These are phyloP conservation scores for Neopestalotiopsis sp. DNA, from an alignment of 2,329 filamentous ascomycete species.

Conservation along the genomic window DNA sequence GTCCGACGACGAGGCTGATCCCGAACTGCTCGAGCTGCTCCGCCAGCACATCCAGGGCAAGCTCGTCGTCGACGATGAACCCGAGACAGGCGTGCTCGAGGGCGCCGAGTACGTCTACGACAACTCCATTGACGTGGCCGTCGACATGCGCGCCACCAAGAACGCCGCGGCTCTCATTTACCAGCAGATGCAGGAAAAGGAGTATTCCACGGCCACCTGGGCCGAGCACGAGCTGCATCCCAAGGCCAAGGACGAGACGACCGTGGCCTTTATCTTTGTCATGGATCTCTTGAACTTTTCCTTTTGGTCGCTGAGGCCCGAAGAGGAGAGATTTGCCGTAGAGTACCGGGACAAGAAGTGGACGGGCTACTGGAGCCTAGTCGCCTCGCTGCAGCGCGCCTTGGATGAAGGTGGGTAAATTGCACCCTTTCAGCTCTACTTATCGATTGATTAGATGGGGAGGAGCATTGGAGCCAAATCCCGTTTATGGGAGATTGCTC, in stretches of 20 bases:
- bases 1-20: constrained; percentile 92
- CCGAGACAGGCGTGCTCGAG: constrained; percentile 82
- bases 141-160: constrained; percentile 84
- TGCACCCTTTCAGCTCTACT: not conserved
- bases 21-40: constrained; percentile 84
- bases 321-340: constrained; percentile 79
- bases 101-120: constrained; percentile 87
- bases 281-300: constrained; percentile 98
- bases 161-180: constrained; percentile 81
- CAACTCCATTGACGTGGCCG: constrained; percentile 89
- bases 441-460: not conserved
- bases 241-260: constrained; percentile 76
- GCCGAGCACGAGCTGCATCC: constrained; percentile 89
- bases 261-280: constrained; percentile 91
- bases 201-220: constrained; percentile 87
- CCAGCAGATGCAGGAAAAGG: constrained; percentile 79
- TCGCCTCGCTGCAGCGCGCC: constrained; percentile 84
- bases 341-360: constrained; percentile 81
- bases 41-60: constrained; percentile 76
- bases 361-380: constrained; percentile 96
- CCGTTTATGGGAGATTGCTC: not conserved
- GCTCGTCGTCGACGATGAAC: constrained; percentile 57
- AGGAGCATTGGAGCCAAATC: not conserved
- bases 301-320: constrained; percentile 82
- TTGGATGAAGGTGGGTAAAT: constrained; percentile 75